Percentiles rank a stretch among this genome's conserved stretches.
phyloP scores from a whole-genome alignment of 306 rosid species.

The Malus domestica region ASM211411v1 NC_041794.1:33443501-33444000 shows the following conservation, averaged over 20 bases:
- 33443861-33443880: neutral
- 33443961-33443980: slow-evolving; percentile 56
- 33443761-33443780: slow-evolving; percentile 49
- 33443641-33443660: neutral
- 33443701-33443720: slow-evolving; percentile 6
- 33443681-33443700: neutral
- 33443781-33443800: slow-evolving; percentile 47
- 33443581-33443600: slow-evolving; percentile 70
- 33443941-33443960: slow-evolving; percentile 8
- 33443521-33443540: slow-evolving; percentile 78
- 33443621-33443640: neutral
- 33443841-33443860: slow-evolving; percentile 55
- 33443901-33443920: neutral
- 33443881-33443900: neutral
- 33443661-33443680: neutral
- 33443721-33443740: slow-evolving; percentile 76
- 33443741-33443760: slow-evolving; percentile 53
- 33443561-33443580: slow-evolving; percentile 75
- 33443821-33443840: slow-evolving; percentile 56
- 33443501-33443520: slow-evolving; percentile 53
- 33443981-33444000: slow-evolving; percentile 87
- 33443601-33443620: slow-evolving; percentile 33
- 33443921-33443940: neutral
- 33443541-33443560: slow-evolving; percentile 55
- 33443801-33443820: slow-evolving; percentile 66